Percentiles rank a stretch among this genome's conserved stretches.
These are phyloP conservation scores for Rhytidiadelphus loreus DNA, from an alignment of 225 moss, liverwort and hornwort genomes.

Conservation along the genomic window DNA sequence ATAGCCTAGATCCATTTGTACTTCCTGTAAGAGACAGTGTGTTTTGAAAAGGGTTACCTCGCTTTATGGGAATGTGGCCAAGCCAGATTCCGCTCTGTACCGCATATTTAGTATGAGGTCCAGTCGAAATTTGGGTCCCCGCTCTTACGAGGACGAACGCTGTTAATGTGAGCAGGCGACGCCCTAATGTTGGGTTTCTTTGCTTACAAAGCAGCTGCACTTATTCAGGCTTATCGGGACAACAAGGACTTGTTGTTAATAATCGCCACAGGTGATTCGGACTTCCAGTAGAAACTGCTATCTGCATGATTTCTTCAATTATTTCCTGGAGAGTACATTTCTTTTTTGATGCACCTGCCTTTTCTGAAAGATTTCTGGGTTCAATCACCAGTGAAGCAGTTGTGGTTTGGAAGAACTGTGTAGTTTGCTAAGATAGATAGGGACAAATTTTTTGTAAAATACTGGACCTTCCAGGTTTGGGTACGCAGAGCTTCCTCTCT, in stretches of 20 bases:
- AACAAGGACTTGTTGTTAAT: conserved; percentile 68
- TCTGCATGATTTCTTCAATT: background rate
- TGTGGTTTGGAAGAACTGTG: background rate
- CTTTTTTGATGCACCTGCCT: background rate
- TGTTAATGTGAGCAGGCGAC: conserved; percentile 47
- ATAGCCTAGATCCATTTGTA: background rate
- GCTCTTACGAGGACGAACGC: background rate
- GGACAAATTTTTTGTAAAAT: background rate
- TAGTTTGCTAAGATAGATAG: background rate
- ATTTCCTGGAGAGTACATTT: background rate
- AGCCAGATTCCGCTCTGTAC: background rate
- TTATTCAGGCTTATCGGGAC: conserved; percentile 85
- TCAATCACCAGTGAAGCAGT: background rate
- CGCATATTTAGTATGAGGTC: background rate
- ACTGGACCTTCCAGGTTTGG: background rate
- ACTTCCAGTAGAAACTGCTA: conserved; percentile 2
- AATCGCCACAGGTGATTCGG: conserved; percentile 28
- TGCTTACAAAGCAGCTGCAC: conserved; percentile 86
- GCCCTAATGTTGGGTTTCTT: conserved; percentile 87
- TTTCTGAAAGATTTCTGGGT: background rate
- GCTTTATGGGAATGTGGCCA: background rate
- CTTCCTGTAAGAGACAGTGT: background rate
- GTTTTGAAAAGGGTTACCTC: background rate
- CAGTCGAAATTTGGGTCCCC: background rate
- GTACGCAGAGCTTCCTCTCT: background rate